These are phyloP conservation scores for Amauroascus verrucosus DNA, from an alignment of 2,329 filamentous ascomycete species.

Conservation along the genomic window DNA sequence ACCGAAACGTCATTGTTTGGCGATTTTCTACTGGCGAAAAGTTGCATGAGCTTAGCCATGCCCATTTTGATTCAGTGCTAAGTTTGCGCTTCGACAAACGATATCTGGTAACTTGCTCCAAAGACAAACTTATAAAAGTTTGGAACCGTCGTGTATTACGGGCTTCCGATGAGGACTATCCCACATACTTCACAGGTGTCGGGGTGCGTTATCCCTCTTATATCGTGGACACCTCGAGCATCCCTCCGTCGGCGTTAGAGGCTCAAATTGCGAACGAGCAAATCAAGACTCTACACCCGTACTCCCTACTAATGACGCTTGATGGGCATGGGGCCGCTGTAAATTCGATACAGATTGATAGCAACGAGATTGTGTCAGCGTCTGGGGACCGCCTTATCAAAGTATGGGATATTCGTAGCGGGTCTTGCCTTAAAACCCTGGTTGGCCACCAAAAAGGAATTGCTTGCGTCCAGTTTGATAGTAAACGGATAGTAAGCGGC, in stretches of 20 bases:
- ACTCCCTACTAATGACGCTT: constrained; percentile 65
- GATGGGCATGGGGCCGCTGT: constrained; percentile 84
- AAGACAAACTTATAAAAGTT: constrained; percentile 93
- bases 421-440: constrained; percentile 64
- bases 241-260: constrained; percentile 35
- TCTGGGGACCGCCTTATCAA: constrained; percentile 91
- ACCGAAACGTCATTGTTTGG: constrained; percentile 85
- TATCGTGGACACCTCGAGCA: constrained; percentile 42
- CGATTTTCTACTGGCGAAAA: constrained; percentile 81
- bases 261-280: constrained; percentile 34
- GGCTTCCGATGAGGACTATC: constrained; percentile 37
- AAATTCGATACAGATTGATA: constrained; percentile 86
- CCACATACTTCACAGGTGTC: constrained; percentile 33
- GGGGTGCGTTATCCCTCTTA: constrained; percentile 43
- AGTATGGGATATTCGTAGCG: constrained; percentile 81
- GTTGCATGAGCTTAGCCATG: constrained; percentile 62
- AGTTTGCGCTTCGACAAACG: constrained; percentile 87
- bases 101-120: constrained; percentile 91
- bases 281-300: constrained; percentile 48
- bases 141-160: constrained; percentile 71
- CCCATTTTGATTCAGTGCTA: constrained; percentile 81
- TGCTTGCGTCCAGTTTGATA: constrained; percentile 94
- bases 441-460: constrained; percentile 89
- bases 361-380: constrained; percentile 80
- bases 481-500: constrained; percentile 82